These are phyloP conservation scores for Podila minutissima DNA, from an alignment of 192 early-diverging fungal genomes.

Conservation along the genomic window DNA sequence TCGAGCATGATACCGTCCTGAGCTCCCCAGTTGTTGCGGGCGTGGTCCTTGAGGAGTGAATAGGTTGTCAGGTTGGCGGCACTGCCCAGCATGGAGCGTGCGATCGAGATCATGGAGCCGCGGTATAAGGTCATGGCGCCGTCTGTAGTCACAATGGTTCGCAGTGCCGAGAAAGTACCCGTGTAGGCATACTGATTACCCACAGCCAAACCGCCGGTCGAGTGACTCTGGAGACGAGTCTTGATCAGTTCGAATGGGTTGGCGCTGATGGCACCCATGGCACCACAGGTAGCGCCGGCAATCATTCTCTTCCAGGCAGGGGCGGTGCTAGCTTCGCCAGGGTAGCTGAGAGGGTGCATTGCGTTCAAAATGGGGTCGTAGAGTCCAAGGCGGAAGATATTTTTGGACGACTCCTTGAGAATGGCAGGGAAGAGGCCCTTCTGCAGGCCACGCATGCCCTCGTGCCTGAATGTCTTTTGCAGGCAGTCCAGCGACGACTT, in stretches of 20 bases:
- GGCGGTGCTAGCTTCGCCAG: slow-evolving; percentile 54
- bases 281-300: slow-evolving; percentile 76
- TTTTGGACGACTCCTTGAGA: slow-evolving; percentile 76
- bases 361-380: slow-evolving; percentile 76
- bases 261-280: slow-evolving; percentile 77
- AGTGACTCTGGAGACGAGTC: slow-evolving; percentile 72
- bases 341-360: slow-evolving; percentile 60
- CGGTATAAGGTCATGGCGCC: slow-evolving; percentile 69
- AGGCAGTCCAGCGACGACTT: slow-evolving; percentile 73
- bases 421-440: slow-evolving; percentile 79
- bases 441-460: slow-evolving; percentile 75
- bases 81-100: slow-evolving; percentile 70
- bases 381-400: slow-evolving; percentile 76
- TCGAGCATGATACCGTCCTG: slow-evolving; percentile 70
- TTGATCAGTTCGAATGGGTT: slow-evolving; percentile 85
- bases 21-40: slow-evolving; percentile 66
- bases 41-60: slow-evolving; percentile 73
- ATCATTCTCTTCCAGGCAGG: slow-evolving; percentile 83
- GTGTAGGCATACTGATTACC: slow-evolving; percentile 76
- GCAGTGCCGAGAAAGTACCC: slow-evolving; percentile 64
- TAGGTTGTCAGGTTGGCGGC: slow-evolving; percentile 75
- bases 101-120: slow-evolving; percentile 72
- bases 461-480: slow-evolving; percentile 70
- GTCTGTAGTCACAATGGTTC: slow-evolving; percentile 61
- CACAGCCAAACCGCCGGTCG: slow-evolving; percentile 64